These are phyloP conservation scores for Lepidium campestre DNA, from an alignment of 441 rosid genomes.

Conservation along the genomic window DNA sequence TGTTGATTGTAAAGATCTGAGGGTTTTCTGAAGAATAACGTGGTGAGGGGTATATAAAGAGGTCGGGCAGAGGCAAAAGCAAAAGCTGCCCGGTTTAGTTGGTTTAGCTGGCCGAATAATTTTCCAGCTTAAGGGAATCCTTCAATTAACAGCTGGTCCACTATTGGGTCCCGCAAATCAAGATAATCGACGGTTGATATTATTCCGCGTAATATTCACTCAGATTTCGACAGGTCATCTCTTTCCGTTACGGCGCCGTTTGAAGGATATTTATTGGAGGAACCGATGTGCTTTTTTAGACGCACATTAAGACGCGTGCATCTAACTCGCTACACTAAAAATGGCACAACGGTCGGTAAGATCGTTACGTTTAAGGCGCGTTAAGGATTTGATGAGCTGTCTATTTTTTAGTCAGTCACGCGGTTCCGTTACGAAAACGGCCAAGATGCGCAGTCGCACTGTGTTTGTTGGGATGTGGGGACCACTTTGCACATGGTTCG, in stretches of 20 bases:
- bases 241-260: constrained; percentile 26
- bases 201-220: not conserved
- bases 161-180: constrained; percentile 10
- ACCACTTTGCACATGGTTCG: constrained; percentile 21
- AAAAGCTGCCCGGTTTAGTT: constrained; percentile 15
- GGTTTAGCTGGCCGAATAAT: constrained; percentile 11
- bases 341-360: constrained; percentile 21
- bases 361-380: constrained; percentile 4
- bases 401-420: constrained; percentile 9
- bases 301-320: constrained; percentile 6
- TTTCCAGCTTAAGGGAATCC: not conserved
- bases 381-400: constrained; percentile 23
- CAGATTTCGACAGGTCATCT: constrained; percentile 22
- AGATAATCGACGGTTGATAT: not conserved
- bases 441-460: constrained; percentile 15
- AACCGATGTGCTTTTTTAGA: not conserved
- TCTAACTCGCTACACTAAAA: not conserved
- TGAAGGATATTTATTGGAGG: not conserved
- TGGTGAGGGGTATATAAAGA: constrained; percentile 13
- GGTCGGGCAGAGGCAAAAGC: not conserved
- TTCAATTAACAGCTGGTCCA: constrained; percentile 10
- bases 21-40: not conserved
- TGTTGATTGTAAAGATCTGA: not conserved
- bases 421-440: constrained; percentile 28
- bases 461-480: constrained; percentile 1